Conservation (phyloP, 768 basidiomycete genomes). For the Hortiboletus flavorubellus region DNA sequence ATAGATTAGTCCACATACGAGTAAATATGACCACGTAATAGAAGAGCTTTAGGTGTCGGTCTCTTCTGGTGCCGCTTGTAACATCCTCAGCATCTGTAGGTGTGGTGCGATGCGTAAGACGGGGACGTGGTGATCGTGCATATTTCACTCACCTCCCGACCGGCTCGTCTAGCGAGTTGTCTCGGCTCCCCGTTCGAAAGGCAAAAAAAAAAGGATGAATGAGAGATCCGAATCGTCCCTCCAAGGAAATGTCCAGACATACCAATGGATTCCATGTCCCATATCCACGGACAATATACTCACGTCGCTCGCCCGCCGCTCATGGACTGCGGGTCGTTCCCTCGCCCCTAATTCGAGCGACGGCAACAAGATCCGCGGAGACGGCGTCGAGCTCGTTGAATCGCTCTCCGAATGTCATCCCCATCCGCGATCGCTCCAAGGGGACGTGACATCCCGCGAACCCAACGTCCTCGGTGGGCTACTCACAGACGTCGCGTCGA, state of each 20-base stretch:
- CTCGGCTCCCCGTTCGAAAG: neutral
- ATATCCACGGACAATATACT: neutral
- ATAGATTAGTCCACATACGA: neutral
- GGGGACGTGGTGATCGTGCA: neutral
- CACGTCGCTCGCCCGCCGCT: neutral
- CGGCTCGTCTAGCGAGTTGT: neutral
- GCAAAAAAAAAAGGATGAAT: neutral
- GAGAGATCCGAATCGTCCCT: neutral
- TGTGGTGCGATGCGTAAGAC: neutral
- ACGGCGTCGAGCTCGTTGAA: conserved; percentile 1
- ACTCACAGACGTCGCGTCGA: conserved; percentile 35
- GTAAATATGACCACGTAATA: neutral
- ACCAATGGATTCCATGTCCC: neutral
- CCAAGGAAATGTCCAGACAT: neutral
- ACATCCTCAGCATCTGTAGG: conserved; percentile 37
- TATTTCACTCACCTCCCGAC: neutral
- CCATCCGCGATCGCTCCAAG: conserved; percentile 10
- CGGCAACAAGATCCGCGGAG: conserved; percentile 9
- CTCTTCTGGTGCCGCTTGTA: conserved; percentile 45
- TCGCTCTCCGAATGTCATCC: neutral
- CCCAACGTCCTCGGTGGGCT: conserved; percentile 38
- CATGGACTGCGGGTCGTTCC: conserved; percentile 32
- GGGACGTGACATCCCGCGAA: conserved; percentile 55
- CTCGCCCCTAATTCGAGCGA: conserved; percentile 26
- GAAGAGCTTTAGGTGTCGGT: conserved; percentile 16